A percentile compares a stretch with the other conserved stretches of the same genome.
Evolutionary conservation across 176 grass and related monocot species (phyloP).

Genomic region (Urochloa ruziziensis): DNA sequence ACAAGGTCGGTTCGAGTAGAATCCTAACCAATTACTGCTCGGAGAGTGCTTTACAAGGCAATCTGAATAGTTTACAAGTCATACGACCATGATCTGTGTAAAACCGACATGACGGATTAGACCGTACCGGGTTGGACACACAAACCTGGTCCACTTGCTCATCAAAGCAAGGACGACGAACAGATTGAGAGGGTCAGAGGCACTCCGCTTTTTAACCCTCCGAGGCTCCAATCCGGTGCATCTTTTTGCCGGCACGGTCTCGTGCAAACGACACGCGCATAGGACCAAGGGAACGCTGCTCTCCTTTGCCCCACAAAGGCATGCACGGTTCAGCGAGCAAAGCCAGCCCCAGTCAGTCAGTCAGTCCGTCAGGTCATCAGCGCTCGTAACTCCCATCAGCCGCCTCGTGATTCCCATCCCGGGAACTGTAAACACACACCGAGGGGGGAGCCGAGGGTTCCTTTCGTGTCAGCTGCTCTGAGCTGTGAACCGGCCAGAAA

Average conservation of each 20-base stretch:
- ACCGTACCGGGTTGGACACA: neutral
- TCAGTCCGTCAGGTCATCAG: neutral
- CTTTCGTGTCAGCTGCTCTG: neutral
- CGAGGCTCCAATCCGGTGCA: neutral
- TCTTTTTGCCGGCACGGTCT: constrained; percentile 2
- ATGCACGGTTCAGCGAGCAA: neutral
- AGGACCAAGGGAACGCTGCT: neutral
- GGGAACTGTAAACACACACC: neutral
- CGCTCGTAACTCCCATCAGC: neutral
- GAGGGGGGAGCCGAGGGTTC: neutral
- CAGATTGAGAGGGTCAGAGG: neutral
- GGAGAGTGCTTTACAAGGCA: no score
- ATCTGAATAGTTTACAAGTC: no score
- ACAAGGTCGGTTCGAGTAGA: no score
- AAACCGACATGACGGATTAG: no score
- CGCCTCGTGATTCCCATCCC: neutral
- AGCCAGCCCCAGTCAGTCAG: neutral
- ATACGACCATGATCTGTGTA: no score
- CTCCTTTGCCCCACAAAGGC: neutral
- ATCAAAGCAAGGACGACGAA: neutral
- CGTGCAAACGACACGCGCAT: neutral
- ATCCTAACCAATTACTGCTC: no score
- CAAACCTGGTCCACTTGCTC: neutral
- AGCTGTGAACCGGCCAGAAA: no score
- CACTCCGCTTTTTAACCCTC: neutral